Percentiles rank a stretch among this genome's conserved stretches.
Conservation (phyloP, 2,329 filamentous ascomycete genomes). For the Fusarium sp. region DNA sequence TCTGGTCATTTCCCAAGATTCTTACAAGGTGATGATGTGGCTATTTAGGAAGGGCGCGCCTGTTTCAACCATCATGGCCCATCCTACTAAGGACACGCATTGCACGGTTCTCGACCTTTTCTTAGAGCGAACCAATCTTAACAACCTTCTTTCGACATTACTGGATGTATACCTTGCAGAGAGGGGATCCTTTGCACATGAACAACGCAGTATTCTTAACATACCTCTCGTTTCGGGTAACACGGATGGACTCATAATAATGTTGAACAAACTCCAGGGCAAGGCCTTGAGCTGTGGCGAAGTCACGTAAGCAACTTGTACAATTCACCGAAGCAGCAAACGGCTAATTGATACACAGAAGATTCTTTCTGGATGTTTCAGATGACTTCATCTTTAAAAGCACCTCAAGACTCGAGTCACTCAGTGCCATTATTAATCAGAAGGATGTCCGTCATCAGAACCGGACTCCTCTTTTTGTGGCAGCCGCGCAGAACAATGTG, state of each 20-base stretch:
- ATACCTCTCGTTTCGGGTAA: not conserved
- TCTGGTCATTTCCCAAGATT: not conserved
- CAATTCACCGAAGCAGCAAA: not conserved
- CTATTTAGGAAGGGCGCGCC: not conserved
- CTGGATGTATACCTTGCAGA: not conserved
- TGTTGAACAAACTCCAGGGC: not conserved
- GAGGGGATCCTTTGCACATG: not conserved
- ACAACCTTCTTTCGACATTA: not conserved
- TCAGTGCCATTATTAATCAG: not conserved
- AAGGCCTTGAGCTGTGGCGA: fast-evolving
- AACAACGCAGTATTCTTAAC: not conserved
- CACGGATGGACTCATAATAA: not conserved
- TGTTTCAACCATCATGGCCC: not conserved
- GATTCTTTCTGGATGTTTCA: not conserved
- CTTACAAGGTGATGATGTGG: not conserved
- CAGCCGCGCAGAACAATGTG: not conserved
- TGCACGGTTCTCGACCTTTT: not conserved
- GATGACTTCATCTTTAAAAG: not conserved
- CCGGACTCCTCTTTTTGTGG: not conserved
- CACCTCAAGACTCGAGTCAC: not conserved
- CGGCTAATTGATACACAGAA: not conserved
- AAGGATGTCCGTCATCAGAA: not conserved
- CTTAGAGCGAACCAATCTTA: not conserved
- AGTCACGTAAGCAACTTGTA: not conserved
- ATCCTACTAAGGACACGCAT: not conserved